Evolutionary conservation across 306 rosid species (phyloP).

Genomic region (Gleditsia sinensis): DNA sequence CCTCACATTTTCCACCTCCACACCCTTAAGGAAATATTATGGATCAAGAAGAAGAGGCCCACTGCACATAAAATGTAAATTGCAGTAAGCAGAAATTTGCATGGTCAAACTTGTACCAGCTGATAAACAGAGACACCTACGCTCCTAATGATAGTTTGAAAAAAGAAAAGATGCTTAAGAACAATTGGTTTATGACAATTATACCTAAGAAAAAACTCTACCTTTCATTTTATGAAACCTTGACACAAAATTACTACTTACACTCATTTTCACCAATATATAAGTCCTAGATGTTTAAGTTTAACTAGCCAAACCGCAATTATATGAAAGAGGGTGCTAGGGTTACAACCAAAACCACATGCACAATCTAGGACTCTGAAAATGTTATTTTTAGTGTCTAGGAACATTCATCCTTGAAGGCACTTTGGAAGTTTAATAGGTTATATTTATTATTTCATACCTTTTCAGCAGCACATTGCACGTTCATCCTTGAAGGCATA

Average conservation of each 20-base stretch:
- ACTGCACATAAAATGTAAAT: neutral
- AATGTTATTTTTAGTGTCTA: neutral
- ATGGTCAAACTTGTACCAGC: neutral
- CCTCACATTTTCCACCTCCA: neutral
- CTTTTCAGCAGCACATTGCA: conserved; percentile 59
- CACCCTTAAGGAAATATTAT: neutral
- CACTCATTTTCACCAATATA: neutral
- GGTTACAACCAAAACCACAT: neutral
- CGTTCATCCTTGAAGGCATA: conserved; percentile 60
- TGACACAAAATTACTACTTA: neutral
- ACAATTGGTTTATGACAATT: neutral
- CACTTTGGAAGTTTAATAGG: neutral
- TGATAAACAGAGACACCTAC: neutral
- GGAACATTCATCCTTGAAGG: neutral
- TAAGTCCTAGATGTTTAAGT: neutral
- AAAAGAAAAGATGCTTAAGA: neutral
- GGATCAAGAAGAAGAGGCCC: neutral
- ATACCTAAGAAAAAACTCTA: neutral
- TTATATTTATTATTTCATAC: conserved; percentile 42
- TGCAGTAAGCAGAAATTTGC: neutral
- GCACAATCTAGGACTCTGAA: neutral
- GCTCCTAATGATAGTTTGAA: neutral
- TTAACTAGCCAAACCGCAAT: neutral
- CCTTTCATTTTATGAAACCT: neutral
- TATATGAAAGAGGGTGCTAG: conserved; percentile 8